Conservation (phyloP, 345 rosid genomes). For the Microthlaspi erraticum region DNA sequence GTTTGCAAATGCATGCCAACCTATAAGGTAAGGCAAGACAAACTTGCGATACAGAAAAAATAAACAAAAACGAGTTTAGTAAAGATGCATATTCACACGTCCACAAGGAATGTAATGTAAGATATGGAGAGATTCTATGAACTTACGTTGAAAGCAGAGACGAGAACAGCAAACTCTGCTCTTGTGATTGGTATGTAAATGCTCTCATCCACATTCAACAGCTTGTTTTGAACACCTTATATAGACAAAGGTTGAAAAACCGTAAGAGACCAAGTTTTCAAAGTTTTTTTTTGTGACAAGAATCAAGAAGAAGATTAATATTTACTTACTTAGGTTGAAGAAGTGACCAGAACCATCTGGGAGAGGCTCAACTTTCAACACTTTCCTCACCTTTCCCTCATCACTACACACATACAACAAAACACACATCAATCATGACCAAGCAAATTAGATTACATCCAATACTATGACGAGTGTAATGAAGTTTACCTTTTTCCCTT, state of each 20-base stretch:
- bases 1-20: constrained; percentile 82
- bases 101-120: not conserved
- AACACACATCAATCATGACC: not conserved
- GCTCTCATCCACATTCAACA: constrained; percentile 74
- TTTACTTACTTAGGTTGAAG: constrained; percentile 78
- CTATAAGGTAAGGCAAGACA: constrained; percentile 77
- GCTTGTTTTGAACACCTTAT: constrained; percentile 89
- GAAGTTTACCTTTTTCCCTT: constrained; percentile 77
- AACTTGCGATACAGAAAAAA: constrained; percentile 54
- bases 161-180: constrained; percentile 82
- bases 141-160: constrained; percentile 77
- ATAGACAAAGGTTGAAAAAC: constrained; percentile 16
- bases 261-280: constrained; percentile 22
- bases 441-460: constrained; percentile 15
- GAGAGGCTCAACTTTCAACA: constrained; percentile 93
- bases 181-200: constrained; percentile 81
- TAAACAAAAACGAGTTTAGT: constrained; percentile 14
- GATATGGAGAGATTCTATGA: constrained; percentile 12
- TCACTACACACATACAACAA: constrained; percentile 63
- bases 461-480: not conserved
- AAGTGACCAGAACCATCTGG: constrained; percentile 94
- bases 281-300: constrained; percentile 11
- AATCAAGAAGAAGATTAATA: constrained; percentile 36
- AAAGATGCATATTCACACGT: not conserved
- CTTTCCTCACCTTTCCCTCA: constrained; percentile 92